Percentiles rank a stretch among this genome's conserved stretches.
These are phyloP conservation scores for Xylariaceae sp. DNA, from an alignment of 2,329 filamentous ascomycete species.

Conservation along the genomic window DNA sequence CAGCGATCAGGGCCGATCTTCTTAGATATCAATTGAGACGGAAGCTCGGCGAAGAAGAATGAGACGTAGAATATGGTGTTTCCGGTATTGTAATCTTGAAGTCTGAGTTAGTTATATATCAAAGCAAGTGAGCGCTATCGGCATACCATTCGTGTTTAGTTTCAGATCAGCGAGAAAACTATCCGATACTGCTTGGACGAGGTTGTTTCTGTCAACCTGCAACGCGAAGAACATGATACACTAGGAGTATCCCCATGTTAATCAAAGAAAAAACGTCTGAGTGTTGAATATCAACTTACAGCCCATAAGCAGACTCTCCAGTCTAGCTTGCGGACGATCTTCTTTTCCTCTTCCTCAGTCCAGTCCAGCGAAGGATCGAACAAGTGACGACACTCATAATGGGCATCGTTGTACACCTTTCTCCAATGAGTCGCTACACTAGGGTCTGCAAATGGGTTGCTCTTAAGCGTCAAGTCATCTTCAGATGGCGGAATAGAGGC, in stretches of 20 bases:
- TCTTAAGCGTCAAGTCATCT: slow-evolving; percentile 7
- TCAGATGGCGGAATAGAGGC: slow-evolving; percentile 5
- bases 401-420: slow-evolving; percentile 31
- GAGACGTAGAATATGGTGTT: slow-evolving; percentile 51
- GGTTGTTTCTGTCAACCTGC: slow-evolving; percentile 58
- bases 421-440: slow-evolving; percentile 29
- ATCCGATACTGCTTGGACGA: slow-evolving; percentile 55
- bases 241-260: slow-evolving; percentile 8
- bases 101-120: not conserved
- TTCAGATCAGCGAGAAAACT: slow-evolving; percentile 55
- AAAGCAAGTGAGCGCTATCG: slow-evolving; percentile 24
- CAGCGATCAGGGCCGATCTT: slow-evolving; percentile 35
- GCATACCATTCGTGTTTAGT: slow-evolving; percentile 39
- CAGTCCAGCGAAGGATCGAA: slow-evolving; percentile 52
- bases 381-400: slow-evolving; percentile 52
- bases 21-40: slow-evolving; percentile 58
- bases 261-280: not conserved
- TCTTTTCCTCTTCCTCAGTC: slow-evolving; percentile 50
- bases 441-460: slow-evolving; percentile 17
- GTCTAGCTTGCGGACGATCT: slow-evolving; percentile 45
- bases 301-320: slow-evolving; percentile 39
- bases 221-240: slow-evolving; percentile 60
- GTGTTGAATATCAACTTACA: slow-evolving; percentile 21
- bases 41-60: slow-evolving; percentile 56
- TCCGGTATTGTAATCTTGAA: slow-evolving; percentile 48